Conservation (phyloP, 2,329 filamentous ascomycete species). For the Daldinia sp. region DNA sequence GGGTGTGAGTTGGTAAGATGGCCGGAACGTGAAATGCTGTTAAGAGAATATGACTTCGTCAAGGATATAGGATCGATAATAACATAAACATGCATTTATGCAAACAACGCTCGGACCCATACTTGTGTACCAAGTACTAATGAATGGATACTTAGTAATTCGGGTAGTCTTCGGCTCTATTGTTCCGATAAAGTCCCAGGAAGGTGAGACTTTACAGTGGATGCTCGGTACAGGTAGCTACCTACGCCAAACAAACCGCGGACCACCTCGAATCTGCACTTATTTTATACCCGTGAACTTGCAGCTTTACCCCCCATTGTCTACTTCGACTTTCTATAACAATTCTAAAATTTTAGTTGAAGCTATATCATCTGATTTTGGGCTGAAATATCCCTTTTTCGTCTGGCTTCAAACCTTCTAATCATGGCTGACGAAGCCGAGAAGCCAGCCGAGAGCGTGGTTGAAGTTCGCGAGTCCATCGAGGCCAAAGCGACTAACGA, state of each 20-base stretch:
- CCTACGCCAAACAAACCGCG: slow-evolving; percentile 1
- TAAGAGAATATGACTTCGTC: no score
- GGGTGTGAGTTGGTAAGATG: not conserved
- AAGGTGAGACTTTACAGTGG: not conserved
- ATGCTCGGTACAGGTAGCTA: not conserved
- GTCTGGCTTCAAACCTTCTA: not conserved
- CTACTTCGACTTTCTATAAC: not conserved
- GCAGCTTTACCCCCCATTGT: slow-evolving; percentile 21
- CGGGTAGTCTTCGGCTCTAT: not conserved
- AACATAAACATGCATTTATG: no score
- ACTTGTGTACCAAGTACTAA: no score
- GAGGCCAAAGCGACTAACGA: slow-evolving; percentile 52
- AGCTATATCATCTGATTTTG: not conserved
- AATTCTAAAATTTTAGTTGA: not conserved
- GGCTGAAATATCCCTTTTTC: not conserved
- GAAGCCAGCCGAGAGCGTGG: slow-evolving; percentile 52
- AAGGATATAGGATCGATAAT: no score
- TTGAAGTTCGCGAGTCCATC: slow-evolving; percentile 60
- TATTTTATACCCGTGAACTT: slow-evolving; percentile 5
- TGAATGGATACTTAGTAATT: no score
- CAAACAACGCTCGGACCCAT: no score
- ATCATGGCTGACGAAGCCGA: slow-evolving; percentile 43
- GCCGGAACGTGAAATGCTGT: no score
- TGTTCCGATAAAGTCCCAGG: not conserved
- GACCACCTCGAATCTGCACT: not conserved